Evolutionary conservation across 768 basidiomycete species (phyloP).

Genomic region (Pulveroboletus ravenelii): DNA sequence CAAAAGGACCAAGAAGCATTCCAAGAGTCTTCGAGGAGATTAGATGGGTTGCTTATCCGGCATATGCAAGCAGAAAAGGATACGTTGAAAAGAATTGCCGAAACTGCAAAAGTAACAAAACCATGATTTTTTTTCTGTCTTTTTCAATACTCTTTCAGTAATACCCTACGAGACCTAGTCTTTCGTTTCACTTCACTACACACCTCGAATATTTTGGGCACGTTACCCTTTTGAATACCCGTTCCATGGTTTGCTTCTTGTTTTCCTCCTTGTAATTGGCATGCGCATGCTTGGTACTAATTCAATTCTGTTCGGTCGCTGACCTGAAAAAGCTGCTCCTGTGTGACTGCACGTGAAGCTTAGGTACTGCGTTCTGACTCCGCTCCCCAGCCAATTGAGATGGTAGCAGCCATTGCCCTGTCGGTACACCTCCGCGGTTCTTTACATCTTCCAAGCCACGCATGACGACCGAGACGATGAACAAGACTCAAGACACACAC

Average conservation of each 20-base stretch:
- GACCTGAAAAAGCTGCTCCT: constrained; percentile 1
- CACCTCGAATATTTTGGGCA: constrained; percentile 7
- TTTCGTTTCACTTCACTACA: background rate
- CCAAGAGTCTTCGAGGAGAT: constrained; percentile 56
- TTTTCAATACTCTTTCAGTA: background rate
- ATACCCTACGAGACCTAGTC: constrained; percentile 13
- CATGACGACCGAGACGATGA: constrained; percentile 14
- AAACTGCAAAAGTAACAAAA: constrained; percentile 35
- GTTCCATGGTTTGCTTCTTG: constrained; percentile 15
- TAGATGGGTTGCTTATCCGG: constrained; percentile 77
- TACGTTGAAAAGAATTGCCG: constrained; percentile 70
- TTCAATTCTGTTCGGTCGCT: constrained; percentile 10
- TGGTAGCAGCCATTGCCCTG: constrained; percentile 12
- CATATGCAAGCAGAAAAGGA: constrained; percentile 85
- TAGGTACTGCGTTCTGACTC: constrained; percentile 30
- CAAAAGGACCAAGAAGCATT: constrained; percentile 31
- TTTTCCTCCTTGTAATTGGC: constrained; percentile 24
- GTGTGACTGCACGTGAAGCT: constrained; percentile 25
- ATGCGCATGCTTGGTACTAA: constrained; percentile 19
- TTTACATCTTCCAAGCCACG: constrained; percentile 12
- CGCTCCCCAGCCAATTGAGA: constrained; percentile 27
- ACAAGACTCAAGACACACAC: constrained; percentile 27
- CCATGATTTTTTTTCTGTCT: constrained; percentile 13
- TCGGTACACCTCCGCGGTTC: constrained; percentile 7
- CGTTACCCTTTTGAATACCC: constrained; percentile 25